These are phyloP conservation scores for Eimeria maxima DNA, from an alignment of 169 alveolate genomes.

Conservation along the genomic window DNA sequence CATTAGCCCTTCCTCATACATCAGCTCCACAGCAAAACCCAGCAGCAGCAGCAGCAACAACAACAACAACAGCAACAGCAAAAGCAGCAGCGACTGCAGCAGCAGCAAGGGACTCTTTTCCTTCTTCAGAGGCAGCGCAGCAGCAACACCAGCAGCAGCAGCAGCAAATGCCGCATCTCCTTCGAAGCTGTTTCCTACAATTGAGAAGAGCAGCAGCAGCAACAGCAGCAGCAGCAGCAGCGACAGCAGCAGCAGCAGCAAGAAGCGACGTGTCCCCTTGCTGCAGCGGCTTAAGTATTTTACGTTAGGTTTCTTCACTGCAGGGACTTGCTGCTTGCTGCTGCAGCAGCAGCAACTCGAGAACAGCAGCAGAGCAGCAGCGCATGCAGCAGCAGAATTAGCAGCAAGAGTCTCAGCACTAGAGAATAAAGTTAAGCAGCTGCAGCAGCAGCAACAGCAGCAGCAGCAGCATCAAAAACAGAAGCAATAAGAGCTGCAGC, in stretches of 20 bases:
- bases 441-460: slow-evolving; percentile 65
- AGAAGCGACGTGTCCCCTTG: slow-evolving; percentile 11
- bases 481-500: not conserved
- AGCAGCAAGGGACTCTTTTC: slow-evolving; percentile 7
- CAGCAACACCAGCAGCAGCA: slow-evolving; percentile 35
- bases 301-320: not conserved
- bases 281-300: slow-evolving; percentile 64
- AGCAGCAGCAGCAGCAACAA: slow-evolving; percentile 8
- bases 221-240: slow-evolving; percentile 43
- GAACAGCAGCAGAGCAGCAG: slow-evolving; percentile 48
- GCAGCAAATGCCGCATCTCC: not conserved
- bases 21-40: not conserved
- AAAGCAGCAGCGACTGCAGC: slow-evolving; percentile 57
- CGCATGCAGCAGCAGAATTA: slow-evolving; percentile 38
- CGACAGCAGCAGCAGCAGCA: slow-evolving; percentile 67
- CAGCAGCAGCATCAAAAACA: not conserved
- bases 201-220: slow-evolving; percentile 22
- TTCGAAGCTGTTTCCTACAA: not conserved
- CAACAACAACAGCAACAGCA: slow-evolving; percentile 20
- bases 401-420: slow-evolving; percentile 6
- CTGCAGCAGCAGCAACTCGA: slow-evolving; percentile 47
- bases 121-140: not conserved
- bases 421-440: not conserved
- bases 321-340: not conserved
- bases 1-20: not conserved